Evolutionary conservation across 192 early-diverging fungal species (phyloP).

Genomic region (Kickxella alabastrina): DNA sequence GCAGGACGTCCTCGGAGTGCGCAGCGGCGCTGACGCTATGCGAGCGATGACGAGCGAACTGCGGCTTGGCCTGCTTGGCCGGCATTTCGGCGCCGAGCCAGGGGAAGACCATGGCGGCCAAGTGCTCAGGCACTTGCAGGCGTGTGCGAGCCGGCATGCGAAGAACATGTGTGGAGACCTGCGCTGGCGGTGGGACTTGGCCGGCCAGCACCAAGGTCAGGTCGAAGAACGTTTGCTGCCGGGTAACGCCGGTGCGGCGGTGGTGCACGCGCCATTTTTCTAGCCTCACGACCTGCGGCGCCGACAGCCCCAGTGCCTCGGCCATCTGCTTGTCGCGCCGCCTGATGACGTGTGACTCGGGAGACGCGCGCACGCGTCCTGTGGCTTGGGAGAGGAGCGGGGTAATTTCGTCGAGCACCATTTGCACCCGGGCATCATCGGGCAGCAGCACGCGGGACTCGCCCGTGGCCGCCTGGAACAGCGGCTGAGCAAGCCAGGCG

Average conservation of each 20-base stretch:
- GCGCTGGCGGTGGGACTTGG: conserved; percentile 41
- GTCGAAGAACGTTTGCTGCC: conserved; percentile 52
- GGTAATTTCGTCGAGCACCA: conserved; percentile 43
- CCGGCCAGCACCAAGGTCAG: conserved; percentile 45
- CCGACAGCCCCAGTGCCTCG: conserved; percentile 43
- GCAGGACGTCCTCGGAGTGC: conserved; percentile 44
- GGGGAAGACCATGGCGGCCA: conserved; percentile 45
- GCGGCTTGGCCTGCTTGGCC: conserved; percentile 2
- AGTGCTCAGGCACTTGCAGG: conserved; percentile 49
- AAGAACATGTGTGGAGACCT: conserved; percentile 25
- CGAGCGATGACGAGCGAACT: conserved; percentile 42
- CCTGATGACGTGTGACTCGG: conserved; percentile 40
- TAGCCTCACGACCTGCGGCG: conserved; percentile 46
- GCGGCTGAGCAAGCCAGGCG: conserved; percentile 47
- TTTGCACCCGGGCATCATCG: conserved; percentile 47
- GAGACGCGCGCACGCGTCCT: conserved; percentile 9
- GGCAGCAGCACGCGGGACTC: conserved; percentile 47
- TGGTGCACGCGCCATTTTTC: conserved; percentile 52
- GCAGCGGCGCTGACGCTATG: conserved; percentile 43
- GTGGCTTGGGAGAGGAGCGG: conserved; percentile 37
- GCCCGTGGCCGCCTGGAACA: conserved; percentile 39
- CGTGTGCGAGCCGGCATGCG: conserved; percentile 43
- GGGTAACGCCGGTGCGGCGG: conserved; percentile 43
- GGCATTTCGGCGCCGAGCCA: conserved; percentile 26
- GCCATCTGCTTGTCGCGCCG: conserved; percentile 49